Evolutionary conservation across 768 basidiomycete genomes (phyloP), one percentile per base, ranked within the genome.

Genomic region (Coprinopsis sp.): DNA sequence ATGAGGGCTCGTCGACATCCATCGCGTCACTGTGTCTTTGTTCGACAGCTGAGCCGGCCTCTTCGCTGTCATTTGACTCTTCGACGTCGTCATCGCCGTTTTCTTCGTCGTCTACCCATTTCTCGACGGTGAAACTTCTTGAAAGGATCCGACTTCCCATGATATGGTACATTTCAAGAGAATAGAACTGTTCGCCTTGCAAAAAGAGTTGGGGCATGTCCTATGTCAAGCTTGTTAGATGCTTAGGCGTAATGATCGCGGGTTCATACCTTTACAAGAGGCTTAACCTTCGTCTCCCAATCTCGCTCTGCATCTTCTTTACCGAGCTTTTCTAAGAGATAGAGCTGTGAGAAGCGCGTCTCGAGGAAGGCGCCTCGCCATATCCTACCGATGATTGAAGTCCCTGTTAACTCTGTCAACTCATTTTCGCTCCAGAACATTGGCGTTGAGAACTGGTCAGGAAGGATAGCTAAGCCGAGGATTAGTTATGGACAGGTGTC

Each of bases 71-170:
- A 39, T 25, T 42, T 28, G 40, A 8, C 14, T 18, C 57, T 49
- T 65, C 41, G 34, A 62, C 54, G 37, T 61, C 36, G 47, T 57
- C 58, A 8, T 57, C 54, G 31, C 59, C 53, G 37, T 57, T 61
- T 14, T 66, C 69, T 47, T 62, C 69, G 12, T 73, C 69, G 2
- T 59, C 57, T 31, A 66, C 66, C 74, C 77, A 79, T 44, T 69
- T 73, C 49, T 84, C 82, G 24, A 99, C 81, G 24, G 79, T 81
- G 65, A 99, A 99, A 57, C 92, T 93, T 33, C 96, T 77, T 4
- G 93, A 96, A 4, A 97, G 75, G 49, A 99, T 91, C 21, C 89
- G 77, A 51, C 89, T 93, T 6, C 96, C 96, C 72, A 89, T 90
- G 25, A 87, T 64, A 62, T 98, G 96, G 58, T 87, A 97, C 16